Evolutionary conservation across 164 flowering plant species (phyloP).

Genomic region (Stephania japonica): DNA sequence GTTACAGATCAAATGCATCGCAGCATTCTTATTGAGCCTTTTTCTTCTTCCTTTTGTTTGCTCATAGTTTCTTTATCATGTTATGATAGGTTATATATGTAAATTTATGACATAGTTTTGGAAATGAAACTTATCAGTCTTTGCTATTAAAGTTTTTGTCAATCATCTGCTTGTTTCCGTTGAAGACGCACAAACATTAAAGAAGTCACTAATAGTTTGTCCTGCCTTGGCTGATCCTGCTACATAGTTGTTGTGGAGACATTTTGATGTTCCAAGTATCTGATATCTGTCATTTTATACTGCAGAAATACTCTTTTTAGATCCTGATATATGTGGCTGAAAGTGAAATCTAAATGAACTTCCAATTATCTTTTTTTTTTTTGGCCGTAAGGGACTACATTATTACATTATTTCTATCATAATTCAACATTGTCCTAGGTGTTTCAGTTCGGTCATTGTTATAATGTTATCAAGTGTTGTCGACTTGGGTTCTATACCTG

Average conservation of each 20-base stretch:
- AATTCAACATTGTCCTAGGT: no score
- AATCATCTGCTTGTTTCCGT: neutral
- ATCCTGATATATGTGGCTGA: no score
- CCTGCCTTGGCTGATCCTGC: neutral
- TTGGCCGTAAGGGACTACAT: no score
- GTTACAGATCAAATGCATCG: neutral
- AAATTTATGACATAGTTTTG: neutral
- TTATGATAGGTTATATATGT: neutral
- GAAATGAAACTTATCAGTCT: neutral
- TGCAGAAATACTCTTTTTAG: no score
- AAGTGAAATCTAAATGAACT: no score
- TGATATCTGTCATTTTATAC: no score
- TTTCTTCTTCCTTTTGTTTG: neutral
- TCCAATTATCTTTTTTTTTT: no score
- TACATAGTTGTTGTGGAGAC: neutral
- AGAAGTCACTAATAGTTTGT: neutral
- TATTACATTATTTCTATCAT: no score
- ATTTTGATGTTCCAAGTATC: no score
- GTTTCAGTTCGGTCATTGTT: no score
- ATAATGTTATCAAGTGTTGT: no score
- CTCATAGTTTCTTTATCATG: neutral
- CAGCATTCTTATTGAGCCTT: neutral
- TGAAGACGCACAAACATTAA: neutral
- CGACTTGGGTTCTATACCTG: no score
- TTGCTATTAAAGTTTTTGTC: neutral